Evolutionary conservation across 75 land plant species (phyloP), one percentile per base, ranked within the genome.

Genomic region (Pinus albicaulis): DNA sequence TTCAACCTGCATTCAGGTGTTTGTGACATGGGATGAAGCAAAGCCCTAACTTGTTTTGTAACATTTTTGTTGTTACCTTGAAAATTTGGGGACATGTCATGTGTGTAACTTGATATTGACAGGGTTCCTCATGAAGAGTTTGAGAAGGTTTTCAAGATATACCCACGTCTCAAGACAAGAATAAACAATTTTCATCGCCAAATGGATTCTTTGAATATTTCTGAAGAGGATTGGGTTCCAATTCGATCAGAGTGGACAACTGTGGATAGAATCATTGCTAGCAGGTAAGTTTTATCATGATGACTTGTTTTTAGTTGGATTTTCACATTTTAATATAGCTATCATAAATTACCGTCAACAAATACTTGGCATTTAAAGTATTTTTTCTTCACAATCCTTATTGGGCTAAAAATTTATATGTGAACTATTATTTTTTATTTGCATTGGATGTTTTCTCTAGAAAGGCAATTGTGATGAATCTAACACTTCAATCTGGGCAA

Each of bases 241-340:
- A 84, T 98, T 74, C 83, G 99, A 78, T 88, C 98, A 61, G 99
- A 98, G 76, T 98, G 99, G 99, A 92, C 93, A 23, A 92, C 99
- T 59, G 98, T 98, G 76, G 99, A 98, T 74, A 86, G 99, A 60
- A 81, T 98, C 73, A 63, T 98, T 77, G 90, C 95, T 74, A 86
- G 81, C 89, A 95, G 98, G 99, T 98, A 66, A 22, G 26, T 26
- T 12, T 15, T 23, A 11, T 48, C 53, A 48, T 48, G 12, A 74
- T 4, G 57, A 55, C 24, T 12, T 3, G 23, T 20, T 17, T 20
- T 20, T 36, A 48, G 25, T 20, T 31, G 48, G 19, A 36, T 24
- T 75, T 63, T 75, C 23, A 19, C 44, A 38, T 41, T 31, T 41
- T 57, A 26, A 14, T n/a, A 25, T 24, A 12, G 34, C 28, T n/a